A percentile compares a stretch with the other conserved stretches of the same genome.
These are phyloP conservation scores for Warburgia ugandensis DNA, from an alignment of 164 flowering plant genomes.

Conservation along the genomic window DNA sequence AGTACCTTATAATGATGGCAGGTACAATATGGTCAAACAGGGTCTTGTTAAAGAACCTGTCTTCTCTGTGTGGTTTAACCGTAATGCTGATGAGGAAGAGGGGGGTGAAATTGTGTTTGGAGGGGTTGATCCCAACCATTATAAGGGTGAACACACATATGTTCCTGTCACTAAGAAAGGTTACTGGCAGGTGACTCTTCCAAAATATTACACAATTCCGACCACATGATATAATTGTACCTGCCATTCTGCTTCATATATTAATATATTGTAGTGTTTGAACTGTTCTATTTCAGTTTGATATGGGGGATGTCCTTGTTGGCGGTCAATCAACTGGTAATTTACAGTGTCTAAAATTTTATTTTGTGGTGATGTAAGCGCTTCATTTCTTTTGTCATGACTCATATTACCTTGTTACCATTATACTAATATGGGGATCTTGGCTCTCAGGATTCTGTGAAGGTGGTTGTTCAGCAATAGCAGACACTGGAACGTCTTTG, in stretches of 20 bases:
- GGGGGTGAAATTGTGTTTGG: conserved; percentile 95
- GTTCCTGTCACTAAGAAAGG: conserved; percentile 87
- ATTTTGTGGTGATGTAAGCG: neutral
- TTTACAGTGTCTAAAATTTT: no score
- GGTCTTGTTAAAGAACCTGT: conserved; percentile 64
- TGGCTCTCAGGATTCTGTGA: conserved; percentile 55
- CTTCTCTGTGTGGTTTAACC: conserved; percentile 87
- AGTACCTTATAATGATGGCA: conserved; percentile 11
- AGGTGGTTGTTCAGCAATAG: conserved; percentile 81
- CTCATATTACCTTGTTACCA: neutral
- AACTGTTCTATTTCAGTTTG: conserved; percentile 42
- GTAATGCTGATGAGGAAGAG: conserved; percentile 52
- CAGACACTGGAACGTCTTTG: conserved; percentile 88
- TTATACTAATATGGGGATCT: neutral
- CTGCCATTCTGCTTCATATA: neutral
- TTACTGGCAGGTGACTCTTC: conserved; percentile 81
- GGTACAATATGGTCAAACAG: conserved; percentile 84
- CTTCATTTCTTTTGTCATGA: neutral
- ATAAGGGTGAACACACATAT: conserved; percentile 74
- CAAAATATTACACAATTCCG: neutral
- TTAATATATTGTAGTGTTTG: no score
- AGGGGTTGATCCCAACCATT: conserved; percentile 77
- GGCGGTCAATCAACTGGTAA: conserved; percentile 68
- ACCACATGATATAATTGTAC: neutral
- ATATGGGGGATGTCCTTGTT: conserved; percentile 84